These are phyloP conservation scores for Halenospora varia DNA, from an alignment of 495 filamentous ascomycete genomes.

Conservation along the genomic window DNA sequence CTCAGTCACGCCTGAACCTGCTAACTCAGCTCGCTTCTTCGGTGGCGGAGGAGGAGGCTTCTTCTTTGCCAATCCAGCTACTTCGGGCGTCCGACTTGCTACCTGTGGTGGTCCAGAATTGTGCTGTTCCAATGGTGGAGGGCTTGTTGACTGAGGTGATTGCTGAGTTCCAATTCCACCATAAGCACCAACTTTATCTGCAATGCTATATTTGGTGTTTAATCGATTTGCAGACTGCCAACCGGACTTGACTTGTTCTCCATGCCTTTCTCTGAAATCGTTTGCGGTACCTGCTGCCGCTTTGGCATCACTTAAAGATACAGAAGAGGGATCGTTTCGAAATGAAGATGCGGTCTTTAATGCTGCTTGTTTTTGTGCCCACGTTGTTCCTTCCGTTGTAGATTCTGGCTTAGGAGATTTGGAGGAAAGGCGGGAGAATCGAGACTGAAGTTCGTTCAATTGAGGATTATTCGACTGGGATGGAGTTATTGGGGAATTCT, in stretches of 20 bases:
- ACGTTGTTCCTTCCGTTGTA: constrained; percentile 49
- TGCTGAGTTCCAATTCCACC: constrained; percentile 3
- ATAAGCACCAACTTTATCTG: constrained; percentile 24
- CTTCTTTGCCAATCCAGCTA: constrained; percentile 33
- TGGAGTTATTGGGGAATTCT: constrained; percentile 10
- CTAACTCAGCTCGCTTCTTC: constrained; percentile 50
- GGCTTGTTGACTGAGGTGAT: constrained; percentile 4
- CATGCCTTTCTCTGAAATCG: constrained; percentile 70
- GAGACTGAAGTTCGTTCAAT: constrained; percentile 61
- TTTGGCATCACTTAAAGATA: constrained; percentile 51
- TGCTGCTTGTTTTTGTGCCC: constrained; percentile 59
- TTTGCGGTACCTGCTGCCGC: constrained; percentile 56
- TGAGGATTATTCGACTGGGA: constrained; percentile 26
- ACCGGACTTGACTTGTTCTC: constrained; percentile 66
- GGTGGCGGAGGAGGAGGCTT: constrained; percentile 69
- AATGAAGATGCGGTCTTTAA: constrained; percentile 52
- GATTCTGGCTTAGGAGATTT: constrained; percentile 23
- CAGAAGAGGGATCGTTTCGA: constrained; percentile 51
- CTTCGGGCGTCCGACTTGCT: constrained; percentile 27
- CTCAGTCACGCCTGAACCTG: constrained; percentile 11
- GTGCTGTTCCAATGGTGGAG: constrained; percentile 5
- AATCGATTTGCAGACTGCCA: constrained; percentile 54
- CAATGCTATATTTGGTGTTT: constrained; percentile 48
- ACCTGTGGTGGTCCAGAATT: constrained; percentile 3
- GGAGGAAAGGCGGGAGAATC: constrained; percentile 29